A percentile compares a stretch with the other conserved stretches of the same genome.
phyloP scores from a whole-genome alignment of 768 basidiomycete genomes.

The Lentinula guzmanii region DNA sequence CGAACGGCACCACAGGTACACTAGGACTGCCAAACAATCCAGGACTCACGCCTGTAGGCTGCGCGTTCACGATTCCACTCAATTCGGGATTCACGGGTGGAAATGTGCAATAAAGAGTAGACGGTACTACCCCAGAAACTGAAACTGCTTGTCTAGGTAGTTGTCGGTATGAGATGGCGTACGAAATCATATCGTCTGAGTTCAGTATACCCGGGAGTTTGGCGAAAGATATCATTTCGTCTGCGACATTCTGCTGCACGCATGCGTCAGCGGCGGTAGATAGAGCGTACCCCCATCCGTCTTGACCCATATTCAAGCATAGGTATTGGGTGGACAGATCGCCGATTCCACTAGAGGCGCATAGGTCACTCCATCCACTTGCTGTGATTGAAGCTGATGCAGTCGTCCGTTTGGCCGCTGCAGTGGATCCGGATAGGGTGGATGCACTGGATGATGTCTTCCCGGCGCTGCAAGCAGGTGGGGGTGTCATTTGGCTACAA shows the following conservation, averaged over 20 bases:
- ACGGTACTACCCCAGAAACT: constrained; percentile 35
- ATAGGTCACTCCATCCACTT: constrained; percentile 42
- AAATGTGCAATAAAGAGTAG: constrained; percentile 38
- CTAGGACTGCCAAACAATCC: constrained; percentile 33
- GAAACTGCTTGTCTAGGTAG: constrained; percentile 38
- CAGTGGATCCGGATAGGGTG: not conserved
- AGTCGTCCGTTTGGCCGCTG: constrained; percentile 14
- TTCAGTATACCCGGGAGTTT: constrained; percentile 36
- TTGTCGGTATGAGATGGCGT: constrained; percentile 35
- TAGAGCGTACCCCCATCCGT: constrained; percentile 35
- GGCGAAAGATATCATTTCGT: constrained; percentile 46
- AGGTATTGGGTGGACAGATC: constrained; percentile 33
- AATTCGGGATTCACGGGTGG: constrained; percentile 37
- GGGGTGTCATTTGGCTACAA: not conserved
- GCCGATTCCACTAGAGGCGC: constrained; percentile 30
- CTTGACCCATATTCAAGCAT: constrained; percentile 35
- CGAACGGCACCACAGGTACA: constrained; percentile 39
- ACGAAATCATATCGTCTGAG: constrained; percentile 30
- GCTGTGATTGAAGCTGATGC: constrained; percentile 27
- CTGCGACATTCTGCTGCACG: constrained; percentile 42
- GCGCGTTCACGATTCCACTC: constrained; percentile 31
- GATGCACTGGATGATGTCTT: not conserved
- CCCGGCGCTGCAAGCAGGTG: not conserved
- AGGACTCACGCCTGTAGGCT: constrained; percentile 34
- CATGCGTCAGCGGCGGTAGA: constrained; percentile 40